Base-by-base conservation (phyloP, 2,329 filamentous ascomycete species). In the Madurella mycetomatis region DNA sequence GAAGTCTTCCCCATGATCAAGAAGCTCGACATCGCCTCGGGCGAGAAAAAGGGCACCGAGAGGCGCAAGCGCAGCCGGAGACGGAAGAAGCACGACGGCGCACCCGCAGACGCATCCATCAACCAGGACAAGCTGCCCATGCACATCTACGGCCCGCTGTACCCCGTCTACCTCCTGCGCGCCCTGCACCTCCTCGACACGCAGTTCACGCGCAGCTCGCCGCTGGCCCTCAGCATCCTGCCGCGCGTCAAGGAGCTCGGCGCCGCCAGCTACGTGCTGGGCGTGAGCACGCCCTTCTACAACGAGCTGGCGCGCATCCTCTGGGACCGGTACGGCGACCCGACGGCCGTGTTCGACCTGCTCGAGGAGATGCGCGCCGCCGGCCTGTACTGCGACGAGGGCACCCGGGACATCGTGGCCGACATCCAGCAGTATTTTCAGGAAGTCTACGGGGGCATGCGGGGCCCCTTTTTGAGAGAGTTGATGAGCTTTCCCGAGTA, bases 201-300 rank as follows among this genome's bases (percentile, higher is more conserved):
- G 2, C 72, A 75, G 1, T 91, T 88, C 55, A 58, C 65, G 9
- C 76, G 73, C 11, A 72, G 81, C 0, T 90, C 87, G 1, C 74
- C 78, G 0, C 73, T 87, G 0, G 74, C 77, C 0, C 76, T 87
- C 43, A 76, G 77, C 43, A 69, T 91, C 25, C 73, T 92, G 0
- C 86, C 87, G 0, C 79, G 80, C 8, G 73, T 91, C 62, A 88
- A 87, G 65, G 75, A 78, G 43, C 75, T 89, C 0, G 87, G 88
- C 1, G 77, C 87, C 1, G 79, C 82, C 1, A 86, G 86, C 0
- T 89, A 86, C 64, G 83, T 89, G 7, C 77, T 92, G 0, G 88
- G 87, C 46, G 85, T 82, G 5, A 84, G 84, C 16, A 87, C 86
- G 0, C 73, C 79, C 0, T 81, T 92, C 41, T 92, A 88, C 73